These are phyloP conservation scores for Saturnispora dispora DNA, from an alignment of 805 yeast species.

Conservation along the genomic window DNA sequence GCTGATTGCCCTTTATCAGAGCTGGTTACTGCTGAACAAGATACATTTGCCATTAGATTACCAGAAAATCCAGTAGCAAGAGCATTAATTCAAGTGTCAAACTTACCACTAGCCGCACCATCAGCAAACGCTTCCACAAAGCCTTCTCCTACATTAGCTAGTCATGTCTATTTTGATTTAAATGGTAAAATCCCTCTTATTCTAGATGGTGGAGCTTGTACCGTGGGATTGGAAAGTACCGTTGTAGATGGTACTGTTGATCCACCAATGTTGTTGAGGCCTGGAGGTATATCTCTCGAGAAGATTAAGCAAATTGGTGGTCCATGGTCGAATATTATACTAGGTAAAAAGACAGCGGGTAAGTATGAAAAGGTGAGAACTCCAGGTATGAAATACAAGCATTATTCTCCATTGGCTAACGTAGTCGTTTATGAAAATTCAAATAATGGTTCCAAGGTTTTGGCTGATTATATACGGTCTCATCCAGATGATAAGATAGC, in stretches of 20 bases:
- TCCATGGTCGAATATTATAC: conserved; percentile 51
- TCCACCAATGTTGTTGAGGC: conserved; percentile 86
- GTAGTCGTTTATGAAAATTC: conserved; percentile 58
- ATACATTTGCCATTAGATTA: conserved; percentile 86
- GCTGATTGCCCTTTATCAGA: conserved; percentile 46
- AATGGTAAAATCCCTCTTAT: conserved; percentile 74
- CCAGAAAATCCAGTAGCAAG: conserved; percentile 86
- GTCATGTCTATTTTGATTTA: conserved; percentile 76
- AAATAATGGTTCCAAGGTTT: conserved; percentile 32
- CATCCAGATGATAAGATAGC: conserved; percentile 34
- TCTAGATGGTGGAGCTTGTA: conserved; percentile 82
- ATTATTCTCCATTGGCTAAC: conserved; percentile 84
- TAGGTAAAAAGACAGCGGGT: conserved; percentile 62
- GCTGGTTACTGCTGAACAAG: conserved; percentile 77
- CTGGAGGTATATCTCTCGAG: conserved; percentile 88
- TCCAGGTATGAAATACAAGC: conserved; percentile 97
- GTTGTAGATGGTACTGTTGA: conserved; percentile 80
- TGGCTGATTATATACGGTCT: conserved; percentile 20
- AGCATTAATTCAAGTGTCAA: conserved; percentile 75
- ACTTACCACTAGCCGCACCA: conserved; percentile 93
- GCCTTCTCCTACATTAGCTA: conserved; percentile 87
- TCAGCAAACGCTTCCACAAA: conserved; percentile 94
- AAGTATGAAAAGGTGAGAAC: conserved; percentile 66
- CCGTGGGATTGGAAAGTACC: conserved; percentile 89
- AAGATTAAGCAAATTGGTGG: conserved; percentile 52